phyloP scores from a whole-genome alignment of 2,329 filamentous ascomycete species.

The Pleomassaria siparia region DNA sequence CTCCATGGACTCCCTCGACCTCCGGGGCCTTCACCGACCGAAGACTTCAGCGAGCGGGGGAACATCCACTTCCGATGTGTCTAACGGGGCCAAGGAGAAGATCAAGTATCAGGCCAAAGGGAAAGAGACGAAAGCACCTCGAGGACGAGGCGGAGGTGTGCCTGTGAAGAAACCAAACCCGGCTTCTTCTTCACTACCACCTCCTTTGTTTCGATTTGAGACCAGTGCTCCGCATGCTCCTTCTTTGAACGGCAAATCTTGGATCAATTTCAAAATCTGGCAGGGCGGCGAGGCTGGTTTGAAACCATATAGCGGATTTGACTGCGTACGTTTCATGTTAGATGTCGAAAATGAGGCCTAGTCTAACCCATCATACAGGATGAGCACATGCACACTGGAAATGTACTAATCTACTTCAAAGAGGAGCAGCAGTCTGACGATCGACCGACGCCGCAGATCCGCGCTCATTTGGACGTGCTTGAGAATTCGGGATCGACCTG shows the following conservation, averaged over 20 bases:
- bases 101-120: conserved; percentile 38
- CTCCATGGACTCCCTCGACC: conserved; percentile 26
- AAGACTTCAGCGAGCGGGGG: conserved; percentile 25
- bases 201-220: conserved; percentile 24
- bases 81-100: conserved; percentile 34
- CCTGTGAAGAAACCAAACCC: conserved; percentile 35
- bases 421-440: conserved; percentile 41
- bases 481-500: conserved; percentile 42
- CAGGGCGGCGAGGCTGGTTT: conserved; percentile 30
- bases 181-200: conserved; percentile 13
- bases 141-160: conserved; percentile 43
- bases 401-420: conserved; percentile 43
- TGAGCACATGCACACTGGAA: conserved; percentile 42
- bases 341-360: neutral
- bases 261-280: conserved; percentile 43
- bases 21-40: conserved; percentile 12
- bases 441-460: conserved; percentile 39
- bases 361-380: conserved; percentile 26
- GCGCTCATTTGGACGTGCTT: conserved; percentile 37
- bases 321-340: conserved; percentile 28
- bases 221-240: conserved; percentile 21
- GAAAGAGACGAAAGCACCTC: conserved; percentile 42
- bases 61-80: conserved; percentile 30
- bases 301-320: conserved; percentile 41
- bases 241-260: conserved; percentile 28